A percentile compares a stretch with the other conserved stretches of the same genome.
These are phyloP conservation scores for Ilex asprella DNA, from an alignment of 257 asterid species.

Conservation along the genomic window DNA sequence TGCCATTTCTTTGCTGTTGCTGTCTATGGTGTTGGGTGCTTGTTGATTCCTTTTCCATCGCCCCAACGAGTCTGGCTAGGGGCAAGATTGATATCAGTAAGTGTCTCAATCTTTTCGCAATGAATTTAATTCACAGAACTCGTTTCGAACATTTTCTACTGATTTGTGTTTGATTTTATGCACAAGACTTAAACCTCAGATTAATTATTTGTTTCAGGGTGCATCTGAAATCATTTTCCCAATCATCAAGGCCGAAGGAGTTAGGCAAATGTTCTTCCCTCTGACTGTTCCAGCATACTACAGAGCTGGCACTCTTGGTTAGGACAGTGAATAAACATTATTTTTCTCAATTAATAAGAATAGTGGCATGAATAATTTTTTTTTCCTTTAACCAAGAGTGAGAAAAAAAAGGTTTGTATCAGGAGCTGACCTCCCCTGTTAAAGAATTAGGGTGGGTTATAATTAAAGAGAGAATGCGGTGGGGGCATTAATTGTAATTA, in stretches of 20 bases:
- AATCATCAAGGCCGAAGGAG: constrained; percentile 3
- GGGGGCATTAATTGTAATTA: background rate
- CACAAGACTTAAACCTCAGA: background rate
- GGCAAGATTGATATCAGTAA: constrained; percentile 46
- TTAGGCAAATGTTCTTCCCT: constrained; percentile 1
- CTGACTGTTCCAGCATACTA: constrained; percentile 1
- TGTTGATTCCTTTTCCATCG: constrained; percentile 63
- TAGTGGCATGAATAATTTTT: background rate
- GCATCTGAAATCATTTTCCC: constrained; percentile 3
- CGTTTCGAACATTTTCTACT: background rate
- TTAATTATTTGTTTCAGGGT: background rate
- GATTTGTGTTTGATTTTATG: background rate
- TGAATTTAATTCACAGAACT: background rate
- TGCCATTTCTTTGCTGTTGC: constrained; percentile 70
- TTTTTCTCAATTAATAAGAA: background rate
- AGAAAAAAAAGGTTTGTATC: background rate
- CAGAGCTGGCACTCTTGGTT: background rate
- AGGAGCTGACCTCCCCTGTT: background rate
- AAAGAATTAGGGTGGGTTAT: too few species aligned
- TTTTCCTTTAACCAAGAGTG: too few species aligned
- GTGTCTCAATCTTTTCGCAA: constrained; percentile 11
- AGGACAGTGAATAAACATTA: background rate
- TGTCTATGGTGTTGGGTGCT: constrained; percentile 55
- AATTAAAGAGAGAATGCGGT: too few species aligned
- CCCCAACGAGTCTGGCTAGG: constrained; percentile 49